Percentiles rank a stretch among this genome's conserved stretches.
phyloP scores from a whole-genome alignment of 805 yeast genomes.

The Kuraishia ogatae region DNA sequence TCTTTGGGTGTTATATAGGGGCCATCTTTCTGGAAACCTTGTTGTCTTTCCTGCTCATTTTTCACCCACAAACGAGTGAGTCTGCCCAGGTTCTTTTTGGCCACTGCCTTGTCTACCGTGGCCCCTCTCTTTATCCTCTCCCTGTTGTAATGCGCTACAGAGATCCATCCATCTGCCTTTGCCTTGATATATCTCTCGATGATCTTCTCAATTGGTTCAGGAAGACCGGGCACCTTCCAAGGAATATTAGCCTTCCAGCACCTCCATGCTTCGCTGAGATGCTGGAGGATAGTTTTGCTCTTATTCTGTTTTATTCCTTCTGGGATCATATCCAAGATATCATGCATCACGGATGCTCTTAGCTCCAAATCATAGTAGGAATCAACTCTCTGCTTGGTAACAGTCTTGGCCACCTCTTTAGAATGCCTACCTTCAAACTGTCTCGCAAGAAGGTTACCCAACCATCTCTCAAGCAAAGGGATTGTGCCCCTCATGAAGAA shows the following conservation, averaged over 20 bases:
- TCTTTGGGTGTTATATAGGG: constrained; percentile 82
- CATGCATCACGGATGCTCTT: constrained; percentile 91
- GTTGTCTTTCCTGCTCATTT: constrained; percentile 85
- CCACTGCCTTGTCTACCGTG: constrained; percentile 89
- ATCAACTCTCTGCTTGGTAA: constrained; percentile 93
- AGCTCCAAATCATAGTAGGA: constrained; percentile 91
- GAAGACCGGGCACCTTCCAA: constrained; percentile 96
- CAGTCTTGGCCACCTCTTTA: constrained; percentile 86
- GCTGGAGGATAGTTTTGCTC: constrained; percentile 83
- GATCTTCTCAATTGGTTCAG: constrained; percentile 79
- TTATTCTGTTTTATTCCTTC: constrained; percentile 85
- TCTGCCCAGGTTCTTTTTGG: constrained; percentile 87
- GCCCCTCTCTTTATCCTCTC: constrained; percentile 86
- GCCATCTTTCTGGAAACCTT: constrained; percentile 70
- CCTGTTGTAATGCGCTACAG: constrained; percentile 87
- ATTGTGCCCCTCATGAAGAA: constrained; percentile 85
- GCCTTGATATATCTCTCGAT: constrained; percentile 88
- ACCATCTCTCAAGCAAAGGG: constrained; percentile 90
- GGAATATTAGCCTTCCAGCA: constrained; percentile 99
- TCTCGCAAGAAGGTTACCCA: constrained; percentile 82
- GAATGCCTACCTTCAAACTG: constrained; percentile 95
- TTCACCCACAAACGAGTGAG: constrained; percentile 88
- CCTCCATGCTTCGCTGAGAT: constrained; percentile 96
- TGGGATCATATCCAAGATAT: constrained; percentile 94
- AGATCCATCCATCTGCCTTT: constrained; percentile 94